Conservation (phyloP, 352 stramenopile genomes). For the Saprolegnia diclina region DNA sequence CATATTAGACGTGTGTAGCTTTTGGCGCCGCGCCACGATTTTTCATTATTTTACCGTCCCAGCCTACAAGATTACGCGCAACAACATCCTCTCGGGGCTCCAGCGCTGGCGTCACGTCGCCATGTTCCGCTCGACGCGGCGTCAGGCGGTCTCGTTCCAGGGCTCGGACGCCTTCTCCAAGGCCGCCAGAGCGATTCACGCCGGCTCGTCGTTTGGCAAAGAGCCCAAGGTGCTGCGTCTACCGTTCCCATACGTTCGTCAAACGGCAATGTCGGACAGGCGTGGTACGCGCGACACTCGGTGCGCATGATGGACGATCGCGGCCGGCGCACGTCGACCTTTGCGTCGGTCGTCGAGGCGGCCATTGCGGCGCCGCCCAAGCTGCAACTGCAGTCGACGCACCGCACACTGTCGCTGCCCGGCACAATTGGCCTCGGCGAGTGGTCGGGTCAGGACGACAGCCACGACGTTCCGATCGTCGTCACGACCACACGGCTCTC, state of each 20-base stretch:
- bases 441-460: neutral
- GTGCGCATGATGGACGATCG: neutral
- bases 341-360: neutral
- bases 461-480: neutral
- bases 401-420: neutral
- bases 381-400: neutral
- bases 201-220: conserved; percentile 11
- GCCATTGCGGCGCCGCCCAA: no score
- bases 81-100: neutral
- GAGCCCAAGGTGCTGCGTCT: conserved; percentile 18
- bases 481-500: neutral
- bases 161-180: conserved; percentile 1
- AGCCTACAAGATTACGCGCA: neutral
- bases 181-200: neutral
- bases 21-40: conserved; percentile 11
- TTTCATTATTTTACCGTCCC: neutral
- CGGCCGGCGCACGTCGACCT: neutral
- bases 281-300: conserved; percentile 14
- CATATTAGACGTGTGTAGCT: neutral
- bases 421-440: neutral
- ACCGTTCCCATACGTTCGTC: neutral
- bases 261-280: neutral
- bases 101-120: neutral
- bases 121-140: neutral
- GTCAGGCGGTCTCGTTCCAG: neutral